Conservation (phyloP, 768 basidiomycete genomes). For the Lactarius quietus region DNA sequence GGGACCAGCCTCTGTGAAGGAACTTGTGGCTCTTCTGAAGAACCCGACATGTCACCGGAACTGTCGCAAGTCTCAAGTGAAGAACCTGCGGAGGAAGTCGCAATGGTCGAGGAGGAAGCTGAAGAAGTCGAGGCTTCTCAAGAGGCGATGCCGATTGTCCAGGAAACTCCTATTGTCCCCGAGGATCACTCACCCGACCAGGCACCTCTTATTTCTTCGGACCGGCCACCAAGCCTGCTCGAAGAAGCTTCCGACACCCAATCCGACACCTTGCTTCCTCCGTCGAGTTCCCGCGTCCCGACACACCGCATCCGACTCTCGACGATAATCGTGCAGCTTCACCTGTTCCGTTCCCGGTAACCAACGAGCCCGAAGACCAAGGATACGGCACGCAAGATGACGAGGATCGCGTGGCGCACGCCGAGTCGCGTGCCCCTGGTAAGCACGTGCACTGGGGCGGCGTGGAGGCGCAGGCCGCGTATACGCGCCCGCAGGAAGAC, state of each 20-base stretch:
- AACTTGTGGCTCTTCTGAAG: conserved; percentile 1
- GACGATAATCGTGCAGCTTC: conserved; percentile 8
- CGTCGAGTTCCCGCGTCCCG: conserved; percentile 13
- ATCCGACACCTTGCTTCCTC: conserved; percentile 20
- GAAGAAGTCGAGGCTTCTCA: not conserved
- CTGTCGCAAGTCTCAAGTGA: conserved; percentile 3
- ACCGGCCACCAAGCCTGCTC: not conserved
- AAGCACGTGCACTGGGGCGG: conserved; percentile 24
- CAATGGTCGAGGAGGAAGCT: conserved; percentile 1
- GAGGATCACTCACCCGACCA: conserved; percentile 13
- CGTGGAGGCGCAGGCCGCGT: conserved; percentile 18
- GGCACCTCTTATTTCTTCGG: not conserved
- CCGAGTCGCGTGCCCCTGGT: not conserved
- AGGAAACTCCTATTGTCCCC: not conserved
- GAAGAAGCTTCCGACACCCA: conserved; percentile 18
- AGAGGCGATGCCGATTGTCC: not conserved
- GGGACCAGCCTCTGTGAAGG: not conserved
- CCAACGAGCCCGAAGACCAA: conserved; percentile 22
- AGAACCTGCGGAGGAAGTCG: conserved; percentile 7
- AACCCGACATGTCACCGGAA: conserved; percentile 4
- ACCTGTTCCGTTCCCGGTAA: conserved; percentile 17
- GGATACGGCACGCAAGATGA: conserved; percentile 26
- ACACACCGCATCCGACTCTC: conserved; percentile 13
- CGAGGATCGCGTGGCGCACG: conserved; percentile 16
- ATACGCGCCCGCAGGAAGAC: conserved; percentile 10